Conservation (phyloP, 805 yeast genomes). For the Metschnikowia henanensis region DNA sequence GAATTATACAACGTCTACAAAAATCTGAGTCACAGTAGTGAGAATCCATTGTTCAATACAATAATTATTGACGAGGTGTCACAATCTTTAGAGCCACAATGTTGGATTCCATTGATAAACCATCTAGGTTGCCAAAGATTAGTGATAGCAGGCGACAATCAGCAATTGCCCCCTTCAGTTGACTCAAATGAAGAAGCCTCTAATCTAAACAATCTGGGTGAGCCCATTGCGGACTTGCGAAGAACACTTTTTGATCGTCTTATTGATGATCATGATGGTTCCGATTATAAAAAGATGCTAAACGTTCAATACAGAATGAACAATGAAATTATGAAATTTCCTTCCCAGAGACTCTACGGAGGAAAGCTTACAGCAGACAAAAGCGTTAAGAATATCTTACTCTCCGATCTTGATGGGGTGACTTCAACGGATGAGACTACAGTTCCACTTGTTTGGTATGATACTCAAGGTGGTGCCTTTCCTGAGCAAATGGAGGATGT, state of each 20-base stretch:
- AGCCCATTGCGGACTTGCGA: conserved; percentile 50
- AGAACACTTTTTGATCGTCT: conserved; percentile 81
- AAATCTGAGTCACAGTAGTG: conserved; percentile 22
- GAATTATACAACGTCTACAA: conserved; percentile 59
- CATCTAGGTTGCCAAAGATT: conserved; percentile 58
- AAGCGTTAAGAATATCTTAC: conserved; percentile 50
- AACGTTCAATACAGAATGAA: conserved; percentile 90
- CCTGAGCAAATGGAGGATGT: conserved; percentile 53
- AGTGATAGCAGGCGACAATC: conserved; percentile 90
- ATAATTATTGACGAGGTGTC: conserved; percentile 94
- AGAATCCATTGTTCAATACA: conserved; percentile 60
- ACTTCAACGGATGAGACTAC: conserved; percentile 53
- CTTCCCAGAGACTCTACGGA: conserved; percentile 66
- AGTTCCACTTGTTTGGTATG: conserved; percentile 73
- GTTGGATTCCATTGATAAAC: conserved; percentile 88
- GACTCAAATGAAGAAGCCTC: conserved; percentile 46
- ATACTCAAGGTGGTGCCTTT: conserved; percentile 88
- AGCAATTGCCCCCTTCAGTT: conserved; percentile 89
- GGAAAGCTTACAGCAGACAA: conserved; percentile 62
- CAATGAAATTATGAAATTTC: conserved; percentile 67
- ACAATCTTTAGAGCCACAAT: conserved; percentile 91
- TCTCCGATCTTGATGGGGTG: conserved; percentile 51
- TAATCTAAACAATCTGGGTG: conserved; percentile 11
- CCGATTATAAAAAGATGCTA: conserved; percentile 54
- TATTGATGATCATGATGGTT: conserved; percentile 43